These are phyloP conservation scores for Isoetes taiwanensis DNA, from an alignment of 75 land plant genomes.

Conservation along the genomic window DNA sequence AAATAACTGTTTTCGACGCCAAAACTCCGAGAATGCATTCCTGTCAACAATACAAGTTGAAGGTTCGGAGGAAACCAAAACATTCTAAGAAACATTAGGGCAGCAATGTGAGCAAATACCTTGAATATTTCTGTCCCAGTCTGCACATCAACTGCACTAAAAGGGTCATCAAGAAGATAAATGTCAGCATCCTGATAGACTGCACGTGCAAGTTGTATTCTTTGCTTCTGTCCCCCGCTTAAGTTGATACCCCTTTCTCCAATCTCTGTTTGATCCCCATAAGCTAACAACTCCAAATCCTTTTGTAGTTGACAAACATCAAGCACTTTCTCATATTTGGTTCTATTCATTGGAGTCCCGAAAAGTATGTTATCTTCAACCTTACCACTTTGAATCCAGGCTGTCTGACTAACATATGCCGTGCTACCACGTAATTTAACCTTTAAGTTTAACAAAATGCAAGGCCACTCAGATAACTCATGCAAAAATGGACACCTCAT, in stretches of 20 bases:
- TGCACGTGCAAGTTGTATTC: slow-evolving; percentile 83
- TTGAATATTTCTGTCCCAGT: slow-evolving; percentile 76
- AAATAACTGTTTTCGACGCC: slow-evolving; percentile 53
- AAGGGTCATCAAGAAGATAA: slow-evolving; percentile 82
- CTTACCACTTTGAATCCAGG: slow-evolving; percentile 81
- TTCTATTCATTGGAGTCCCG: slow-evolving; percentile 42
- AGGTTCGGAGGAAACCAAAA: neutral
- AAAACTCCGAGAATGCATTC: slow-evolving; percentile 47
- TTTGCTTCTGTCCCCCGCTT: slow-evolving; percentile 92
- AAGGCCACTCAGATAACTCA: neutral
- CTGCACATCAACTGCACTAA: slow-evolving; percentile 91
- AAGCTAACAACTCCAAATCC: slow-evolving; percentile 40
- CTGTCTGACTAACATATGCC: slow-evolving; percentile 68
- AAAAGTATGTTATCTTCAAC: slow-evolving; percentile 70
- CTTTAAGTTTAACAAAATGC: neutral
- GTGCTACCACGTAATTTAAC: slow-evolving; percentile 42
- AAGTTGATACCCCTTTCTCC: slow-evolving; percentile 83
- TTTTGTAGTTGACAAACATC: slow-evolving; percentile 48
- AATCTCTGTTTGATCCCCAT: slow-evolving; percentile 45
- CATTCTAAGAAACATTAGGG: no score
- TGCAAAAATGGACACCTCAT: neutral
- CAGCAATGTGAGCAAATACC: slow-evolving; percentile 26
- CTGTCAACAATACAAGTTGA: slow-evolving; percentile 21
- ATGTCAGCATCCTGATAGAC: slow-evolving; percentile 69
- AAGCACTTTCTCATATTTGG: slow-evolving; percentile 36